These are phyloP conservation scores for Coprinopsis marcescibilis DNA, from an alignment of 768 basidiomycete genomes.

Conservation along the genomic window DNA sequence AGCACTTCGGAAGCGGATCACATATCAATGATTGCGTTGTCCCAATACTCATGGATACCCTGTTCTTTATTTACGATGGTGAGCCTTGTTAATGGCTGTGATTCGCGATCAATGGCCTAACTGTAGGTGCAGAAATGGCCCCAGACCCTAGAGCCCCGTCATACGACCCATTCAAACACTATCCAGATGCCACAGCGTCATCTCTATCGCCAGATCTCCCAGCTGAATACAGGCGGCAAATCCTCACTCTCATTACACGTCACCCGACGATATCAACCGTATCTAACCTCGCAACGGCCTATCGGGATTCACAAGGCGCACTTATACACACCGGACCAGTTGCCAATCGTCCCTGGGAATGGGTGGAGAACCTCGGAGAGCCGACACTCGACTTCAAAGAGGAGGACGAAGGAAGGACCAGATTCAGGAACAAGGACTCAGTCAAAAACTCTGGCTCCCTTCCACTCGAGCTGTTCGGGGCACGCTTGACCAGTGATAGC, in stretches of 20 bases:
- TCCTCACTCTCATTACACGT: slow-evolving; percentile 54
- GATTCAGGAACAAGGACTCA: slow-evolving; percentile 25
- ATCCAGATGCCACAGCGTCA: slow-evolving; percentile 45
- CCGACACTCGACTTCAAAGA: slow-evolving; percentile 36
- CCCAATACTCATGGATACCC: slow-evolving; percentile 66
- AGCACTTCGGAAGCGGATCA: slow-evolving; percentile 54
- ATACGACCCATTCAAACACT: slow-evolving; percentile 61
- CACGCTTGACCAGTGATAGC: slow-evolving; percentile 59
- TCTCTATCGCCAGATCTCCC: slow-evolving; percentile 56
- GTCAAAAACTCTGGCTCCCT: slow-evolving; percentile 68
- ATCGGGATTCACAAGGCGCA: slow-evolving; percentile 49
- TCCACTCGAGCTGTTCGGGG: slow-evolving; percentile 65
- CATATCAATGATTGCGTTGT: slow-evolving; percentile 53
- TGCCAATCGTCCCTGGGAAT: slow-evolving; percentile 79
- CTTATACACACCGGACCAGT: slow-evolving; percentile 47
- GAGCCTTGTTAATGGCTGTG: slow-evolving; percentile 14
- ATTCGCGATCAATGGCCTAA: background rate
- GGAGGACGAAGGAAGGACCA: slow-evolving; percentile 36
- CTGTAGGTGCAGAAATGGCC: slow-evolving; percentile 47
- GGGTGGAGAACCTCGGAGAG: slow-evolving; percentile 75
- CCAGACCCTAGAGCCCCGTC: slow-evolving; percentile 46
- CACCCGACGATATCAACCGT: slow-evolving; percentile 47
- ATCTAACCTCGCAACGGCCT: slow-evolving; percentile 51
- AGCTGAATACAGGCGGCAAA: slow-evolving; percentile 47
- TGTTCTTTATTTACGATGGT: slow-evolving; percentile 74